These are phyloP conservation scores for Leishmania major DNA, from an alignment of 208 protist species.

Conservation along the genomic window DNA sequence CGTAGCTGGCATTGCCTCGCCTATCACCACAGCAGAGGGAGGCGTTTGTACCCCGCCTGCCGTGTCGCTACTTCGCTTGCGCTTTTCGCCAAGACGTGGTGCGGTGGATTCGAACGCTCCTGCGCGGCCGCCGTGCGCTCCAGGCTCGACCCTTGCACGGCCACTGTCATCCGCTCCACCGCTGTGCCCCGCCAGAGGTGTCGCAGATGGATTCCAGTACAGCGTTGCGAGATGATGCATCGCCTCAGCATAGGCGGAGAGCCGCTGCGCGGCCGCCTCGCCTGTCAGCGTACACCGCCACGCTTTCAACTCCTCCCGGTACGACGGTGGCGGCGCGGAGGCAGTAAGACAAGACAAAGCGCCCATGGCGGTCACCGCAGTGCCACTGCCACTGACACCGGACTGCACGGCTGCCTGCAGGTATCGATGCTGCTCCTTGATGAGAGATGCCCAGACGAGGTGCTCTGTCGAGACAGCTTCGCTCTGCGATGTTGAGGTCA, in stretches of 20 bases:
- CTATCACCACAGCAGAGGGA: neutral
- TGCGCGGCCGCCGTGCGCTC: neutral
- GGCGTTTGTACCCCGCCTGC: neutral
- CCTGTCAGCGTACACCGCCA: constrained; percentile 33
- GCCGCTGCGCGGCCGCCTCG: constrained; percentile 28
- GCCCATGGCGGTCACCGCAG: neutral
- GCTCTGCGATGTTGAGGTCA: neutral
- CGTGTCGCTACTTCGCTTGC: constrained; percentile 6
- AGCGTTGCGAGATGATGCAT: constrained; percentile 80
- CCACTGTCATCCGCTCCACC: neutral
- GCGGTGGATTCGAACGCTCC: neutral
- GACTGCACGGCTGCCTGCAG: constrained; percentile 35
- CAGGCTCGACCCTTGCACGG: neutral
- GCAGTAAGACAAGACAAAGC: neutral
- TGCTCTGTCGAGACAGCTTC: constrained; percentile 9
- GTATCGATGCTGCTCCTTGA: constrained; percentile 65
- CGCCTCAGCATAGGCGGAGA: constrained; percentile 52
- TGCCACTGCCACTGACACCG: neutral
- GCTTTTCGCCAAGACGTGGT: constrained; percentile 8
- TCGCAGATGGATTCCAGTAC: constrained; percentile 50
- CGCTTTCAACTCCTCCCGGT: constrained; percentile 32
- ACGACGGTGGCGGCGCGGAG: neutral
- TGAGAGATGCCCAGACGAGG: constrained; percentile 33
- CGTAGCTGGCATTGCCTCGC: neutral
- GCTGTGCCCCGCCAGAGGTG: neutral